Evolutionary conservation across 441 rosid species (phyloP), one percentile per base, ranked within the genome.

Genomic region (Eruca vesicaria): DNA sequence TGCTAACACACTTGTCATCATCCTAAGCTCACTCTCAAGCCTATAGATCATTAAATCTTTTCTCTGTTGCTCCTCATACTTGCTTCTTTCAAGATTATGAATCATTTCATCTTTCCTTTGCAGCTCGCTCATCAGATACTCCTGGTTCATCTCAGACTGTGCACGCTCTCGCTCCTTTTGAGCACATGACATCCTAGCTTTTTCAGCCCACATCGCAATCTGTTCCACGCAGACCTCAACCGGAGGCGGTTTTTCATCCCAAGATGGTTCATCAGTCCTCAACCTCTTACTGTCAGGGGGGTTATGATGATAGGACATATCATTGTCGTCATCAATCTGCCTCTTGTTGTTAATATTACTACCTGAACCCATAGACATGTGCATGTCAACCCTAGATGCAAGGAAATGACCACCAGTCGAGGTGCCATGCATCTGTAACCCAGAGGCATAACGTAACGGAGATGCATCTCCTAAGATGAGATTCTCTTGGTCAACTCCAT

Each of bases 1-100:
- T 29, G 86, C 90, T 31, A 89, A 38, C 15, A 93, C 87, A 71
- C 83, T 82, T 36, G 50, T 72, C 99, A 96, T 87, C 89, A 89
- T 81, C 69, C 73, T 62, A 55, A 93, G 82, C 80, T 96, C 97
- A 36, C 71, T 88, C 79, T 91, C 96, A 38, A 90, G 89, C 85
- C 80, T 87, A 81, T 76, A 84, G 38, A 84, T 79, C 77, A 87
- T 87, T 55, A 65, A 3, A 45, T 86, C 81, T 61, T 84, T 82
- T 68, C 81, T 90, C 20, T 75, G 90, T 71, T 77, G 83, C 81
- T 90, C 97, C 73, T 88, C 97, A 4, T 33, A 33, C 83, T 79
- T 88, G 69, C 66, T 64, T 83, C 86, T 89, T 5, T 90, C 91
- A 84, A 95, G 75, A 23, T 85, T 87, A 31, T 87, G 89, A n/a